These are phyloP conservation scores for Mangifera indica DNA, from an alignment of 345 rosid species.

Conservation along the genomic window DNA sequence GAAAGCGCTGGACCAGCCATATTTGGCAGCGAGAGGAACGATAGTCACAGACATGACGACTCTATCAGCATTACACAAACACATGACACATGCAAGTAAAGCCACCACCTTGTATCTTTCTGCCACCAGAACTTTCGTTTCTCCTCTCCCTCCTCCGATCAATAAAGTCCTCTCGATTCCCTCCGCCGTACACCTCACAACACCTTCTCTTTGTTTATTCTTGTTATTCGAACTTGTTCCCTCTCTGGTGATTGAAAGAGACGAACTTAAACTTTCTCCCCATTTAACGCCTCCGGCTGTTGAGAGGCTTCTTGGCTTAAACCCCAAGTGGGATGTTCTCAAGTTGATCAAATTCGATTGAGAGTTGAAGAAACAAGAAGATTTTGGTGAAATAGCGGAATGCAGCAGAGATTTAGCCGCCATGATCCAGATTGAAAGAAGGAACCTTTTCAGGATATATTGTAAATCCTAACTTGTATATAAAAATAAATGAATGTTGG, in stretches of 20 bases:
- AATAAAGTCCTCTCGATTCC: slow-evolving; percentile 55
- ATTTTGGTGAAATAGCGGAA: slow-evolving; percentile 23
- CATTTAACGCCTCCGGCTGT: slow-evolving; percentile 18
- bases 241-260: slow-evolving; percentile 1
- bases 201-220: slow-evolving; percentile 8
- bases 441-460: neutral
- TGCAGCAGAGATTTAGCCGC: slow-evolving; percentile 36
- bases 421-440: slow-evolving; percentile 19
- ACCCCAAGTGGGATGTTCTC: slow-evolving; percentile 29
- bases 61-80: slow-evolving; percentile 91
- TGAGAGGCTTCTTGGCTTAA: slow-evolving; percentile 6
- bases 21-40: slow-evolving; percentile 83
- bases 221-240: neutral
- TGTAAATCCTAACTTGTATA: too few species aligned
- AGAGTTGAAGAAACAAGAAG: slow-evolving; percentile 19
- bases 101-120: slow-evolving; percentile 91
- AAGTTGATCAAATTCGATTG: slow-evolving; percentile 21
- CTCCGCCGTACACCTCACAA: slow-evolving; percentile 64
- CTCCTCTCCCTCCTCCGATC: slow-evolving; percentile 35
- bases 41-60: slow-evolving; percentile 92
- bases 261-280: slow-evolving; percentile 15
- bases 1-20: slow-evolving; percentile 88
- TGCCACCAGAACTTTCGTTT: slow-evolving; percentile 28
- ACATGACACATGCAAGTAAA: slow-evolving; percentile 71
- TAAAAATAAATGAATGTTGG: slow-evolving; percentile 24